Conservation (phyloP, 441 rosid species). For the Eruca vesicaria region DNA sequence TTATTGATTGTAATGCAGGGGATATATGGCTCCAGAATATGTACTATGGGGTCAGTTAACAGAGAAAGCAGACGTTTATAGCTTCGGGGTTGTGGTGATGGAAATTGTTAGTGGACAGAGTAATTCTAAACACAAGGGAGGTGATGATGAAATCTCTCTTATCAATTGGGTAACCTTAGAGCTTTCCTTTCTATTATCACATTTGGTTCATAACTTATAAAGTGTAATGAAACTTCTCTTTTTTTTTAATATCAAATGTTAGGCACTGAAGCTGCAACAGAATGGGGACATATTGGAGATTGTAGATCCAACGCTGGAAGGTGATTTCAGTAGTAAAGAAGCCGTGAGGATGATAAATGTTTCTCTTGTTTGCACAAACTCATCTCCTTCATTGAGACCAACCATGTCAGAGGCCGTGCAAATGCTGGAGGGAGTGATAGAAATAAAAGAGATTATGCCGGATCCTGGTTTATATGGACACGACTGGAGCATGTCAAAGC, state of each 20-base stretch:
- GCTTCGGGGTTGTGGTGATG: no score
- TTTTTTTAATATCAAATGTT: neutral
- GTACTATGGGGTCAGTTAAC: conserved; percentile 42
- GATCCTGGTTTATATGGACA: conserved; percentile 24
- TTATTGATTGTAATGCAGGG: conserved; percentile 20
- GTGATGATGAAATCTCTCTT: conserved; percentile 29
- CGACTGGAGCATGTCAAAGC: neutral
- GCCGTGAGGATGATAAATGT: conserved; percentile 40
- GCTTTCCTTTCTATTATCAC: neutral
- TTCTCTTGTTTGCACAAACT: no score
- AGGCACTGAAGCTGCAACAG: conserved; percentile 16
- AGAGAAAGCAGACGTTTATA: no score
- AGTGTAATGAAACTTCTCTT: neutral
- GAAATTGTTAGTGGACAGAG: conserved; percentile 37
- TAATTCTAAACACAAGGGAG: conserved; percentile 26
- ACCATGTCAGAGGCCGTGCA: no score
- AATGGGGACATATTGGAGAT: conserved; percentile 17
- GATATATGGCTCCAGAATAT: conserved; percentile 47
- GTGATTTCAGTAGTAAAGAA: conserved; percentile 8
- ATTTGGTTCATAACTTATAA: neutral
- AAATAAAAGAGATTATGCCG: conserved; percentile 41
- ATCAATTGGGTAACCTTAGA: conserved; percentile 53
- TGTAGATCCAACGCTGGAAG: conserved; percentile 6
- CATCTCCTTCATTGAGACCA: no score
- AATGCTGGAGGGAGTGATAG: conserved; percentile 48